Percentiles rank a stretch among this genome's conserved stretches.
These are phyloP conservation scores for Bipolaris gigantea DNA, from an alignment of 2,329 filamentous ascomycete genomes.

Conservation along the genomic window DNA sequence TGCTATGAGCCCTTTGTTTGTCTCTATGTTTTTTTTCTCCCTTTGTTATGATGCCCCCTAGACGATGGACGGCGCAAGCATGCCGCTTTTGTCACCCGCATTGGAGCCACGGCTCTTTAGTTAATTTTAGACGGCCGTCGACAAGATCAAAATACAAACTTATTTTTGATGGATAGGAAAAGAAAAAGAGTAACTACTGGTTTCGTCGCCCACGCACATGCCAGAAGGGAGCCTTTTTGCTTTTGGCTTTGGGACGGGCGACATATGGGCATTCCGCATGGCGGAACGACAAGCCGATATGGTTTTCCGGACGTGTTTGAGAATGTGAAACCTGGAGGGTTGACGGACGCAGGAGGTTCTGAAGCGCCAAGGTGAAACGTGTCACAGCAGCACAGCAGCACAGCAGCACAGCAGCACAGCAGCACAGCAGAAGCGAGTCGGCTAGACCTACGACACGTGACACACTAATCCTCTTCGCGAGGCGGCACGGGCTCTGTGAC, in stretches of 20 bases:
- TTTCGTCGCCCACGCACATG: not conserved
- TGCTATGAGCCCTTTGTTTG: not conserved
- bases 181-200: not conserved
- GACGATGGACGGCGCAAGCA: slow-evolving; percentile 1
- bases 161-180: not conserved
- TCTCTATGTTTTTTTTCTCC: not conserved
- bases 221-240: not conserved
- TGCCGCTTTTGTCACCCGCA: not conserved
- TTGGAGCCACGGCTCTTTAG: not conserved
- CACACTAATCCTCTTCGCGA: slow-evolving; percentile 10
- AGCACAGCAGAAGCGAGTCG: not conserved
- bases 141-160: not conserved
- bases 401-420: not conserved
- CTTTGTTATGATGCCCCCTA: slow-evolving; percentile 12
- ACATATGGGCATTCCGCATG: too few species aligned
- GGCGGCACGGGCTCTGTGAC: slow-evolving; percentile 9
- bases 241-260: not conserved
- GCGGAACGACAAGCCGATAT: not conserved
- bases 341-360: slow-evolving; percentile 13
- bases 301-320: slow-evolving; percentile 20
- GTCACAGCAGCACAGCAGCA: not conserved
- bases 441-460: slow-evolving; percentile 13
- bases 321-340: slow-evolving; percentile 9
- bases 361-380: slow-evolving; percentile 26
- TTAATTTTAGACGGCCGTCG: slow-evolving; percentile 6